phyloP scores from a whole-genome alignment of 805 yeast genomes.

The Metschnikowia bowlesiae region DNA sequence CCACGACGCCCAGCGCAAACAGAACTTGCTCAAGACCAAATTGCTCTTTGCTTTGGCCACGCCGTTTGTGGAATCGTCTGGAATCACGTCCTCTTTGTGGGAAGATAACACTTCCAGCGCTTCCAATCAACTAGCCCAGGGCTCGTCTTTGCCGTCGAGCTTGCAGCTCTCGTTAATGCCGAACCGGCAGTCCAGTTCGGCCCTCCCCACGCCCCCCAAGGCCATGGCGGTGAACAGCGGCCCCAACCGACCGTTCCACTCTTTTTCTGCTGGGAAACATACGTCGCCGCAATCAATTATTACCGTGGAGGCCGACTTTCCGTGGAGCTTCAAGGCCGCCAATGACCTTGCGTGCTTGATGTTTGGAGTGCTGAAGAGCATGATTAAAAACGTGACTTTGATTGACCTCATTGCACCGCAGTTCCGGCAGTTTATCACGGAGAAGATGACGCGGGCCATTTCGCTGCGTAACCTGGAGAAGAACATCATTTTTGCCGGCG shows the following conservation, averaged over 20 bases:
- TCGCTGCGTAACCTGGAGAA: constrained; percentile 17
- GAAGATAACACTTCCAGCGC: constrained; percentile 11
- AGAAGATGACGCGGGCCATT: constrained; percentile 39
- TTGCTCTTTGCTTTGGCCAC: constrained; percentile 62
- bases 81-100: constrained; percentile 8
- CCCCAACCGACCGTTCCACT: constrained; percentile 50
- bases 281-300: constrained; percentile 78
- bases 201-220: constrained; percentile 20
- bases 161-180: constrained; percentile 28
- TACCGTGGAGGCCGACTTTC: constrained; percentile 67
- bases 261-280: constrained; percentile 65
- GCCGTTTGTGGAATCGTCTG: constrained; percentile 49
- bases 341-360: constrained; percentile 86
- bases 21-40: constrained; percentile 40
- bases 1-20: constrained; percentile 29
- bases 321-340: constrained; percentile 79
- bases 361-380: constrained; percentile 72
- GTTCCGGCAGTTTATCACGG: constrained; percentile 63
- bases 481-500: constrained; percentile 72
- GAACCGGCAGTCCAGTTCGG: not conserved
- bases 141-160: constrained; percentile 15
- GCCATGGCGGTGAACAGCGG: constrained; percentile 14
- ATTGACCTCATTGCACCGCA: constrained; percentile 77
- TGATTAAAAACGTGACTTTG: constrained; percentile 57
- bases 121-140: not conserved